phyloP scores from a whole-genome alignment of 805 yeast genomes.

The Pichia membranifaciens region DNA sequence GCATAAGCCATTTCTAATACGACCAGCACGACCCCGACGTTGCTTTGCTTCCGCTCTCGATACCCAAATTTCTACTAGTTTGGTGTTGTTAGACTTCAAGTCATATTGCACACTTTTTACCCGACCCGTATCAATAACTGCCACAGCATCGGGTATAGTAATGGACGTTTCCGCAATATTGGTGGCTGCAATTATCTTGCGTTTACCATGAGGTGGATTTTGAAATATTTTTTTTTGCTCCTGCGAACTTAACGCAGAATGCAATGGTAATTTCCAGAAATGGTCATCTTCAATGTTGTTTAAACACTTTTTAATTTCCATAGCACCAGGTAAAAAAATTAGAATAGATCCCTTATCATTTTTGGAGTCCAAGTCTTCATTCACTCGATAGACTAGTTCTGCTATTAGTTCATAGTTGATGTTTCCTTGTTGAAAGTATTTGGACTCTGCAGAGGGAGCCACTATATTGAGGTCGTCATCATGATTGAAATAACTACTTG shows the following conservation, averaged over 20 bases:
- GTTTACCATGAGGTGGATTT: constrained; percentile 41
- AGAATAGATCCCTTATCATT: constrained; percentile 65
- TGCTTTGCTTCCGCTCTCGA: constrained; percentile 87
- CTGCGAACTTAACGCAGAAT: constrained; percentile 76
- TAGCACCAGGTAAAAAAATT: constrained; percentile 84
- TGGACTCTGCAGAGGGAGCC: constrained; percentile 58
- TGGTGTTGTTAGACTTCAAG: constrained; percentile 58
- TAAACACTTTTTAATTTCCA: constrained; percentile 71
- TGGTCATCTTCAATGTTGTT: constrained; percentile 26
- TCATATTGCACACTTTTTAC: constrained; percentile 76
- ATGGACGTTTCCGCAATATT: constrained; percentile 97
- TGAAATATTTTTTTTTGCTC: constrained; percentile 78
- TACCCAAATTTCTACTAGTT: constrained; percentile 75
- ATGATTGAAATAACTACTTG: neutral
- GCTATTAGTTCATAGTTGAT: constrained; percentile 72
- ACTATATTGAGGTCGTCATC: constrained; percentile 32
- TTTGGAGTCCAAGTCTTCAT: constrained; percentile 39
- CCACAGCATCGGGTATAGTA: constrained; percentile 92
- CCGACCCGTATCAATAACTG: constrained; percentile 81
- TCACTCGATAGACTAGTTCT: constrained; percentile 47
- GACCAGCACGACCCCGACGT: constrained; percentile 97
- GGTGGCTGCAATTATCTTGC: constrained; percentile 85
- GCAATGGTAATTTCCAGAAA: constrained; percentile 64
- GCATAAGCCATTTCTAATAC: constrained; percentile 78
- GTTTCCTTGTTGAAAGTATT: constrained; percentile 57